A percentile compares a stretch with the other conserved stretches of the same genome.
Evolutionary conservation across 202 grass and related monocot genomes (phyloP).

Genomic region (Hordeum pubiflorum): DNA sequence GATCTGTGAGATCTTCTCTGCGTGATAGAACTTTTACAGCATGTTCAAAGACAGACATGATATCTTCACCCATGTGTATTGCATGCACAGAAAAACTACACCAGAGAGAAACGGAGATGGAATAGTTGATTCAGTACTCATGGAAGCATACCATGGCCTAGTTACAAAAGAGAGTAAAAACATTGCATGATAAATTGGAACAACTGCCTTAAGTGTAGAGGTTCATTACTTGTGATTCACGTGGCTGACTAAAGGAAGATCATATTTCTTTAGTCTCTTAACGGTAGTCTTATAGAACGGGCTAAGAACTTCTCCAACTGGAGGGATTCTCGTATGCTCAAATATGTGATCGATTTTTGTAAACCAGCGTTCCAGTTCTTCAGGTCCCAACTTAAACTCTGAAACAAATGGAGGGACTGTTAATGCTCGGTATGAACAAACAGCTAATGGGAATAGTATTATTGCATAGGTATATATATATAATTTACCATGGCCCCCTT

Average conservation of each 20-base stretch:
- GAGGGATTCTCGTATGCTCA: constrained; percentile 86
- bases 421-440: constrained; percentile 11
- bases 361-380: constrained; percentile 91
- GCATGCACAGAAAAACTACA: constrained; percentile 87
- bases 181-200: background rate
- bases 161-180: constrained; percentile 7
- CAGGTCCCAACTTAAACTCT: constrained; percentile 75
- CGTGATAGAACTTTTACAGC: constrained; percentile 79
- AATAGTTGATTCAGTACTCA: background rate
- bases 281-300: constrained; percentile 82
- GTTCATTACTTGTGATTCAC: constrained; percentile 76
- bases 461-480: background rate
- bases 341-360: constrained; percentile 93
- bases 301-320: constrained; percentile 74
- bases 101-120: constrained; percentile 18
- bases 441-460: background rate
- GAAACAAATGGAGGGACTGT: constrained; percentile 11
- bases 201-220: background rate
- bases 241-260: constrained; percentile 85
- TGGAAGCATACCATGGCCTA: background rate
- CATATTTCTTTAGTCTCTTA: constrained; percentile 70
- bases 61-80: constrained; percentile 83
- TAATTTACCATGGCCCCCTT: constrained; percentile 69
- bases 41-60: constrained; percentile 80
- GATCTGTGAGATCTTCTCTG: constrained; percentile 51